A percentile compares a stretch with the other conserved stretches of the same genome.
Conservation (phyloP, 2,329 filamentous ascomycete species). For the Talaromyces sp. region DNA sequence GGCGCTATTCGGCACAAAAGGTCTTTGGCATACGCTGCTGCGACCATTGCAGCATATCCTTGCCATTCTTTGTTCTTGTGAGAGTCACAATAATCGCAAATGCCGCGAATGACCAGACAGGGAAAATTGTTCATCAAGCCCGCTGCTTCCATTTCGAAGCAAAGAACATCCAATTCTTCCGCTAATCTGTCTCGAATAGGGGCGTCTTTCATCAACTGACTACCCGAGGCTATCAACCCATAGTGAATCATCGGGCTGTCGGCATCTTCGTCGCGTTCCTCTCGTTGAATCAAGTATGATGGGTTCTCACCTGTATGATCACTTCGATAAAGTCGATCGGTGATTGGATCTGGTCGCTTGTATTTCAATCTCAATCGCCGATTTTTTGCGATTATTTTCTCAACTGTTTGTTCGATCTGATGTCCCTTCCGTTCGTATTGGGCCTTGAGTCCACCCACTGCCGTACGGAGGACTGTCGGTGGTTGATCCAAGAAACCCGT, state of each 20-base stretch:
- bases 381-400: background rate
- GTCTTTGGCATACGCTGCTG: slow-evolving; percentile 21
- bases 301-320: background rate
- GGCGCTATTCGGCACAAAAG: background rate
- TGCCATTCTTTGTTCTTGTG: slow-evolving; percentile 13
- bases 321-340: background rate
- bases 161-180: slow-evolving; percentile 12
- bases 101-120: slow-evolving; percentile 27
- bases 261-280: background rate
- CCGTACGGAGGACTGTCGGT: background rate
- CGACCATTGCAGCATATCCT: slow-evolving; percentile 5
- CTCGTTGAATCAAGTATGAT: background rate
- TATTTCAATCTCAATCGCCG: background rate
- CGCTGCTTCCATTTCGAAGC: slow-evolving; percentile 25
- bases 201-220: slow-evolving; percentile 23
- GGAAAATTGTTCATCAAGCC: slow-evolving; percentile 16
- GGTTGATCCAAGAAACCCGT: background rate
- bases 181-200: slow-evolving; percentile 12
- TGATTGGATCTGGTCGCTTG: background rate
- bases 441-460: background rate
- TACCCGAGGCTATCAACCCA: slow-evolving; percentile 26
- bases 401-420: background rate
- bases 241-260: slow-evolving; percentile 19
- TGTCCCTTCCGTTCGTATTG: background rate
- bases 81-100: slow-evolving; percentile 28